These are phyloP conservation scores for Gyrodon lividus DNA, from an alignment of 768 basidiomycete species.

Conservation along the genomic window DNA sequence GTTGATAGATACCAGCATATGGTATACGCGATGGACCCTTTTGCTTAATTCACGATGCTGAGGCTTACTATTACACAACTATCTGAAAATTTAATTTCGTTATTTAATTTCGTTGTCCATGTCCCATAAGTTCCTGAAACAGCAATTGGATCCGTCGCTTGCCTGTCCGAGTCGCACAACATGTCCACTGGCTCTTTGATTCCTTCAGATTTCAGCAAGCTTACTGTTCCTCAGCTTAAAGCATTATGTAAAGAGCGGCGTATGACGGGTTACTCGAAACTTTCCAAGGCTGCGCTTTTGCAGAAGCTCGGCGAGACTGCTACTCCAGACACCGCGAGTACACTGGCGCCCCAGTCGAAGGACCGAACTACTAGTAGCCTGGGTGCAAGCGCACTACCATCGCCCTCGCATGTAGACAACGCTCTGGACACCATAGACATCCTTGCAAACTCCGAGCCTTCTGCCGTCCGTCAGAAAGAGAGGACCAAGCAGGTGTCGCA, in stretches of 20 bases:
- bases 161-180: neutral
- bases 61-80: too few relatives aligned
- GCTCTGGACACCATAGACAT: neutral
- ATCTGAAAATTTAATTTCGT: too few relatives aligned
- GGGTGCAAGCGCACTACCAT: neutral
- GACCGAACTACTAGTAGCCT: neutral
- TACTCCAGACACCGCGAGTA: neutral
- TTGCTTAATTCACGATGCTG: too few relatives aligned
- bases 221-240: constrained; percentile 65
- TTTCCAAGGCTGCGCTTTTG: constrained; percentile 56
- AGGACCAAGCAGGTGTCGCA: neutral
- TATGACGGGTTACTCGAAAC: constrained; percentile 66
- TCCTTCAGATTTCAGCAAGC: constrained; percentile 26
- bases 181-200: neutral
- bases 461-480: neutral
- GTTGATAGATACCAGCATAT: too few relatives aligned
- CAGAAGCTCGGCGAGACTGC: constrained; percentile 37
- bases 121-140: too few relatives aligned
- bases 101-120: too few relatives aligned
- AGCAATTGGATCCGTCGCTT: too few relatives aligned
- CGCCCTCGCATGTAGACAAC: neutral
- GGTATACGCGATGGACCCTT: too few relatives aligned
- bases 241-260: constrained; percentile 63
- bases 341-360: neutral
- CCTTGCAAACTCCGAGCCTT: neutral